Percentiles rank a stretch among this genome's conserved stretches.
phyloP scores from a whole-genome alignment of 2,329 filamentous ascomycete species.

The Cytospora mali region DNA sequence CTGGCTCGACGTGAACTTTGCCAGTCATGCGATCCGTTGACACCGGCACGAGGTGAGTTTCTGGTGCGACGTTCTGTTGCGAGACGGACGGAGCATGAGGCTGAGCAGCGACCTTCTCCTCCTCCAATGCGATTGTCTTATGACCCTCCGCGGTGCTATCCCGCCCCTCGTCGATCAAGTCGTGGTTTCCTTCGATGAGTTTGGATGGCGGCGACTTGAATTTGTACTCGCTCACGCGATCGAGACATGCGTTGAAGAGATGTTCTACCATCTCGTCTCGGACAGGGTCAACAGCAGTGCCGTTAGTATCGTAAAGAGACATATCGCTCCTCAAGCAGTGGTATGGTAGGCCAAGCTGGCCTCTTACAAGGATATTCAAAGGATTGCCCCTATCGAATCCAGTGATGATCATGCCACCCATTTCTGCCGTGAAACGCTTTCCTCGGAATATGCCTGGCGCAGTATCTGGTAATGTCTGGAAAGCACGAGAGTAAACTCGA shows the following conservation, averaged over 20 bases:
- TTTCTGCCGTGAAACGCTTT: conserved; percentile 80
- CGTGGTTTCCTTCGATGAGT: conserved; percentile 79
- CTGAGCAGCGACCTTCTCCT: conserved; percentile 68
- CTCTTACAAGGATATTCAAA: conserved; percentile 85
- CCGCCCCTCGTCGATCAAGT: conserved; percentile 78
- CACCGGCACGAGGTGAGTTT: conserved; percentile 62
- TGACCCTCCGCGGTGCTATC: conserved; percentile 73
- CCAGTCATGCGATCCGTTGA: conserved; percentile 72
- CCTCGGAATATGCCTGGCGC: conserved; percentile 45
- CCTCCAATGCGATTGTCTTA: conserved; percentile 71
- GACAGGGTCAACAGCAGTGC: conserved; percentile 73
- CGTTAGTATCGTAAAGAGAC: conserved; percentile 85
- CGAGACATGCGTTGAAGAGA: conserved; percentile 92
- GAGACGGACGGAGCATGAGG: conserved; percentile 56
- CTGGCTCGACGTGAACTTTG: conserved; percentile 70
- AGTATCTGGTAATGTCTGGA: conserved; percentile 56
- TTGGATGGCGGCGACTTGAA: conserved; percentile 71
- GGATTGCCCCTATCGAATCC: conserved; percentile 96
- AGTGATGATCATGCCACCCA: conserved; percentile 98
- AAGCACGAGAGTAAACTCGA: conserved; percentile 82
- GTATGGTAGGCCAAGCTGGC: conserved; percentile 85
- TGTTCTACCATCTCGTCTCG: conserved; percentile 85
- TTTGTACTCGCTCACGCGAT: conserved; percentile 88
- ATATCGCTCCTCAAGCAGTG: conserved; percentile 79
- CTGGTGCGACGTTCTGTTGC: conserved; percentile 55